phyloP scores from a whole-genome alignment of 2,329 filamentous ascomycete genomes.

The Colletotrichum theobromicola region DNA sequence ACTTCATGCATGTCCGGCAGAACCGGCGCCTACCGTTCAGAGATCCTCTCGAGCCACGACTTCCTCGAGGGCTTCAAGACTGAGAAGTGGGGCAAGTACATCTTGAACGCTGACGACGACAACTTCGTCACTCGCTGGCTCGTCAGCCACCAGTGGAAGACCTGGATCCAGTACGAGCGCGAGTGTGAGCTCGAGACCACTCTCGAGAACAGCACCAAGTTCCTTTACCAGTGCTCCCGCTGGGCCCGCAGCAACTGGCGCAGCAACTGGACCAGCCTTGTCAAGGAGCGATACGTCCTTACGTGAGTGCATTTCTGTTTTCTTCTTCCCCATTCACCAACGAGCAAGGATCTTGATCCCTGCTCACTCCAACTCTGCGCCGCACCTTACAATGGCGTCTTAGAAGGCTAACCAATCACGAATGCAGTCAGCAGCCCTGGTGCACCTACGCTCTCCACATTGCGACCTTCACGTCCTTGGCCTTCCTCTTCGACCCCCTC shows the following conservation, averaged over 20 bases:
- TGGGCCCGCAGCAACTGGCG: slow-evolving; percentile 99
- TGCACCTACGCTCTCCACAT: slow-evolving; percentile 92
- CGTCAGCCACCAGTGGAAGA: slow-evolving; percentile 90
- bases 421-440: slow-evolving; percentile 82
- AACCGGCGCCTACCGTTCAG: slow-evolving; percentile 88
- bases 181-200: slow-evolving; percentile 94
- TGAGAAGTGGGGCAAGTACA: slow-evolving; percentile 87
- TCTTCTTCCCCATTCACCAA: slow-evolving; percentile 4
- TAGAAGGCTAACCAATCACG: slow-evolving; percentile 27
- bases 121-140: slow-evolving; percentile 98
- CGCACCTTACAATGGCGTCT: not conserved
- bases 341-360: not conserved
- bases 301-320: slow-evolving; percentile 64
- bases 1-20: slow-evolving; percentile 97
- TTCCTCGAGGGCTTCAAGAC: slow-evolving; percentile 91
- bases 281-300: slow-evolving; percentile 84
- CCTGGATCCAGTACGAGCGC: slow-evolving; percentile 90
- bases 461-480: slow-evolving; percentile 89
- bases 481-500: slow-evolving; percentile 78
- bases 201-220: slow-evolving; percentile 86
- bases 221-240: slow-evolving; percentile 89
- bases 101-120: slow-evolving; percentile 95
- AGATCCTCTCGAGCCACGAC: slow-evolving; percentile 83
- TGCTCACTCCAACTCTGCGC: not conserved
- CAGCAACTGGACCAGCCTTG: slow-evolving; percentile 91